Evolutionary conservation across 2,329 filamentous ascomycete species (phyloP).

Genomic region (Cryoendolithus antarcticus): DNA sequence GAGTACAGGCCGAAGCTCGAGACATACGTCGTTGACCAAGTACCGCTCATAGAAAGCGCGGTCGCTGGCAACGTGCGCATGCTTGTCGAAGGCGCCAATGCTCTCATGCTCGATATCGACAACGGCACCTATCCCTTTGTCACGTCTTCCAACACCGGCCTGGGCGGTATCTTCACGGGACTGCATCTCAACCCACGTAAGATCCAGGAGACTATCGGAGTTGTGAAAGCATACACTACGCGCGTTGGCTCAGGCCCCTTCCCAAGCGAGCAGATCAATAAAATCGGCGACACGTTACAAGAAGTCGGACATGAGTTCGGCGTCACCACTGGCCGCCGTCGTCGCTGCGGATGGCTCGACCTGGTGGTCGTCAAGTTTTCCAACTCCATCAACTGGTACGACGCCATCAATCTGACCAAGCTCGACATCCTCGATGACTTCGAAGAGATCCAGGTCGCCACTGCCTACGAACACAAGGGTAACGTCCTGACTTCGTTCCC

Average conservation of each 20-base stretch:
- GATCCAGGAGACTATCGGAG: conserved; percentile 50
- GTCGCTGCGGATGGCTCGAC: conserved; percentile 54
- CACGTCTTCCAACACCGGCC: conserved; percentile 47
- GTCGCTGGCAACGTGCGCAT: conserved; percentile 48
- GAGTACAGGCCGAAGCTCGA: conserved; percentile 45
- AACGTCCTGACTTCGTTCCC: conserved; percentile 51
- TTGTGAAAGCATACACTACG: conserved; percentile 58
- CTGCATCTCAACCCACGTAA: conserved; percentile 49
- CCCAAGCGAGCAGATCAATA: conserved; percentile 52
- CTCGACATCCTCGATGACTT: conserved; percentile 65
- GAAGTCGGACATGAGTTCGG: conserved; percentile 44
- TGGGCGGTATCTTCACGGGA: conserved; percentile 52
- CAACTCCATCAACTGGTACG: conserved; percentile 54
- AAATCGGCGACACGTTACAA: conserved; percentile 45
- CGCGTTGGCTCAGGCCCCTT: conserved; percentile 47
- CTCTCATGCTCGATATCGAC: conserved; percentile 56
- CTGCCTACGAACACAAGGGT: conserved; percentile 53
- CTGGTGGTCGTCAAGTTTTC: conserved; percentile 59
- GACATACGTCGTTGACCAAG: conserved; percentile 53
- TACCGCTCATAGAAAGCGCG: conserved; percentile 50
- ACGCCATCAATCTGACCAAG: conserved; percentile 51
- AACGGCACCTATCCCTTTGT: conserved; percentile 51
- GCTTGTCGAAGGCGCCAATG: conserved; percentile 57
- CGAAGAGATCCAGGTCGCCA: conserved; percentile 59
- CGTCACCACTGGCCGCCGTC: conserved; percentile 46